Conservation (phyloP, 2,329 filamentous ascomycete species). For the Septoria linicola region DNA sequence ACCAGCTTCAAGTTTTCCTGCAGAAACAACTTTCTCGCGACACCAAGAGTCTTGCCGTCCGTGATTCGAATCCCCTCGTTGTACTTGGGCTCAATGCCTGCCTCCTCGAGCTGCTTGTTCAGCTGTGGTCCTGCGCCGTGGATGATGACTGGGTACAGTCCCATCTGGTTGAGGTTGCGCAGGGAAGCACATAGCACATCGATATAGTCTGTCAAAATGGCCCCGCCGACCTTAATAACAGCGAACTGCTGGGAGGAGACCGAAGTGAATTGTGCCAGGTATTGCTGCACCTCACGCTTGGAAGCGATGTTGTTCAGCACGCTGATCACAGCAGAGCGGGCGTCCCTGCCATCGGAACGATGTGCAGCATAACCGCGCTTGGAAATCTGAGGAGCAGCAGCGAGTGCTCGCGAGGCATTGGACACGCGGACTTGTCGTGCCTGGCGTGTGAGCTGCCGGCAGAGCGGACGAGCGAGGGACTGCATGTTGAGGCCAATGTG, state of each 20-base stretch:
- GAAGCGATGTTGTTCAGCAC: constrained; percentile 93
- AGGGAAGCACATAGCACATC: constrained; percentile 87
- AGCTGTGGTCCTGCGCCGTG: constrained; percentile 94
- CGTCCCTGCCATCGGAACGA: constrained; percentile 55
- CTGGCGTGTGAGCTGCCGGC: constrained; percentile 22
- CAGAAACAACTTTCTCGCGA: constrained; percentile 89
- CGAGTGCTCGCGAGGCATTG: constrained; percentile 17
- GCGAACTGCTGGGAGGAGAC: constrained; percentile 96
- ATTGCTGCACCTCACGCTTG: constrained; percentile 94
- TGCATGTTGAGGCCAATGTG: constrained; percentile 15
- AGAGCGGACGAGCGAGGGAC: constrained; percentile 19
- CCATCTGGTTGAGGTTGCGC: constrained; percentile 90
- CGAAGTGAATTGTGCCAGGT: constrained; percentile 94
- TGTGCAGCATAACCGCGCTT: constrained; percentile 25
- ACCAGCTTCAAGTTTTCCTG: constrained; percentile 94
- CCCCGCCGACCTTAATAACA: constrained; percentile 96
- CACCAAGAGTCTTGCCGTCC: constrained; percentile 87
- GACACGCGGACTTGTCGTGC: constrained; percentile 10
- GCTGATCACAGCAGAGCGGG: constrained; percentile 80
- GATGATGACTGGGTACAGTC: constrained; percentile 90
- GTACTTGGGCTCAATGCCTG: constrained; percentile 91
- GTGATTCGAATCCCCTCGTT: constrained; percentile 96
- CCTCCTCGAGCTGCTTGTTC: constrained; percentile 84
- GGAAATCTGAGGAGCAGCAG: constrained; percentile 4
- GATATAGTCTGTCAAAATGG: constrained; percentile 90